phyloP scores from a whole-genome alignment of 805 yeast genomes.

The Clavispora phyllophila region DNA sequence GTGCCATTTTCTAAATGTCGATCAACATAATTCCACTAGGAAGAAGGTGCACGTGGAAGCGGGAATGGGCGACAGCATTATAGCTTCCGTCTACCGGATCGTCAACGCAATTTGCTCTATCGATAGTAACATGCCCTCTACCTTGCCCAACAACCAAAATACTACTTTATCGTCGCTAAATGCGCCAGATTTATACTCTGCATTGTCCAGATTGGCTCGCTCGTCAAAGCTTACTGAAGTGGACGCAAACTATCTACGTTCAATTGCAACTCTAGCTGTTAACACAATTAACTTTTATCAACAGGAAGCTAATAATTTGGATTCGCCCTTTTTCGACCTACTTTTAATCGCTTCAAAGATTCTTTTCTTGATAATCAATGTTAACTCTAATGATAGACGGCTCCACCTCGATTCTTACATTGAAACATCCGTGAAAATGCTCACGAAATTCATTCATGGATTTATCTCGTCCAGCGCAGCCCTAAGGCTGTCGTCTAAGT shows the following conservation, averaged over 20 bases:
- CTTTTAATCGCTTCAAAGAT: slow-evolving; percentile 31
- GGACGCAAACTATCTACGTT: not conserved
- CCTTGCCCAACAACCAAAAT: not conserved
- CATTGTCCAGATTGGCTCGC: slow-evolving; percentile 17
- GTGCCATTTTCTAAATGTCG: slow-evolving; percentile 1
- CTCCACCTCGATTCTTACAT: slow-evolving; percentile 45
- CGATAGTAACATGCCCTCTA: not conserved
- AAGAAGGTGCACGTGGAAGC: not conserved
- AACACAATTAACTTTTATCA: not conserved
- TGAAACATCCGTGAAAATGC: slow-evolving; percentile 14
- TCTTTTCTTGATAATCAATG: slow-evolving; percentile 37
- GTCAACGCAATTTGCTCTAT: not conserved
- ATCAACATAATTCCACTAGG: not conserved
- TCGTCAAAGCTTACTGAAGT: slow-evolving; percentile 8
- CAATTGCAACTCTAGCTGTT: not conserved
- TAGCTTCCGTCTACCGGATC: not conserved
- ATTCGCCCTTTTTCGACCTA: not conserved
- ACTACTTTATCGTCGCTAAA: not conserved
- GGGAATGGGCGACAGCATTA: not conserved
- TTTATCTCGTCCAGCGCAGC: not conserved
- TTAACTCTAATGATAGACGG: slow-evolving; percentile 37
- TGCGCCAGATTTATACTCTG: not conserved
- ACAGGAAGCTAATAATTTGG: not conserved
- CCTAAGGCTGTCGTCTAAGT: not conserved
- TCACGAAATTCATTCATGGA: not conserved